phyloP scores from a whole-genome alignment of 2,329 filamentous ascomycete genomes.

The Arthrinium phaeospermum region DNA sequence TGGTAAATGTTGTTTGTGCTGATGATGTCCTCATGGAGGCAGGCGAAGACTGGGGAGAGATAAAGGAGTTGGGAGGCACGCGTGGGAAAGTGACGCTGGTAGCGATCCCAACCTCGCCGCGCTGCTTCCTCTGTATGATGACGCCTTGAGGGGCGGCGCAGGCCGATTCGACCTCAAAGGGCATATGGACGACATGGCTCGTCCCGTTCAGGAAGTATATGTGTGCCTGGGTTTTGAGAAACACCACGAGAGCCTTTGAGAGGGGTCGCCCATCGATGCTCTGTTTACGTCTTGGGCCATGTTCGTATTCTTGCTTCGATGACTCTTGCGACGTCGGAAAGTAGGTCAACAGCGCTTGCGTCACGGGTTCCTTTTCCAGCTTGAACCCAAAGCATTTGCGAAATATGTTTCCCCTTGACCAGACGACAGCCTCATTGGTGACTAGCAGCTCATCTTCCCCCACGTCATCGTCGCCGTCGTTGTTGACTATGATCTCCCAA shows the following conservation, averaged over 20 bases:
- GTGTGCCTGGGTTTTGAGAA: slow-evolving; percentile 91
- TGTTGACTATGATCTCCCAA: slow-evolving; percentile 70
- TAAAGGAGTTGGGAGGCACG: slow-evolving; percentile 83
- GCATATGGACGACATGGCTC: slow-evolving; percentile 88
- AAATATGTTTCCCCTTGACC: slow-evolving; percentile 85
- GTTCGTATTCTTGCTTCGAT: neutral
- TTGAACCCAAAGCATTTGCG: slow-evolving; percentile 87
- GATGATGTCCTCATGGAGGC: slow-evolving; percentile 55
- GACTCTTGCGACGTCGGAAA: slow-evolving; percentile 66
- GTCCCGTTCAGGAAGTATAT: slow-evolving; percentile 89
- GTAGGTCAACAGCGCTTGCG: slow-evolving; percentile 84
- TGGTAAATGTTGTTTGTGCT: slow-evolving; percentile 59
- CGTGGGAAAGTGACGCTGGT: slow-evolving; percentile 61
- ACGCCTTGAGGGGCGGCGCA: slow-evolving; percentile 84
- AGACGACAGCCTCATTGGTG: slow-evolving; percentile 79
- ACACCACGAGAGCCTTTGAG: slow-evolving; percentile 80
- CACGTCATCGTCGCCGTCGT: slow-evolving; percentile 43
- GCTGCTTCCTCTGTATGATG: slow-evolving; percentile 81
- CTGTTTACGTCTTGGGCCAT: slow-evolving; percentile 29
- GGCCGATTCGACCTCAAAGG: slow-evolving; percentile 90
- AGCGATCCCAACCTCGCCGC: slow-evolving; percentile 54
- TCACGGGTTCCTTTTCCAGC: slow-evolving; percentile 82
- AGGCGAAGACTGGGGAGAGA: slow-evolving; percentile 69
- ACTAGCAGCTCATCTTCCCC: slow-evolving; percentile 81
- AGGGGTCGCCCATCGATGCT: slow-evolving; percentile 37